phyloP scores from a whole-genome alignment of 2,329 filamentous ascomycete genomes.

The Neofusicoccum parvum region DNA sequence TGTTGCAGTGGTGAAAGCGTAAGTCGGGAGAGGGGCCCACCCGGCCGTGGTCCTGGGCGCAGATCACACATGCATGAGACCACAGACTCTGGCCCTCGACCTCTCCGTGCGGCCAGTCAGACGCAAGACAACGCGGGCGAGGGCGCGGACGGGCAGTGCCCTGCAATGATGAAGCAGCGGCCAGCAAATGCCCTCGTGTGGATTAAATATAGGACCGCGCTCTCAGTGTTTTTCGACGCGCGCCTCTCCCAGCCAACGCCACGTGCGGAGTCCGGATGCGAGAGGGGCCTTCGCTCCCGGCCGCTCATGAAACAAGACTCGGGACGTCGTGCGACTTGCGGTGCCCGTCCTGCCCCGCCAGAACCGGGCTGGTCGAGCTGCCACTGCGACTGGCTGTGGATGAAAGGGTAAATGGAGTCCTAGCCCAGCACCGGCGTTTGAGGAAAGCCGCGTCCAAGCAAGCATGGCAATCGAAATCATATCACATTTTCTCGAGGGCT shows the following conservation, averaged over 20 bases:
- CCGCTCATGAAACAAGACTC: not conserved
- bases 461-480: not conserved
- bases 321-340: not conserved
- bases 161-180: not conserved
- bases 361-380: not conserved
- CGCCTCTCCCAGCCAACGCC: not conserved
- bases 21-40: too few species aligned
- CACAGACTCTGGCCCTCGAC: not conserved
- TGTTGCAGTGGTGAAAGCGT: not conserved
- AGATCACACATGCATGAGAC: slow-evolving; percentile 15
- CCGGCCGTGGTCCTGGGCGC: slow-evolving; percentile 1
- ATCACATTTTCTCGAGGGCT: not conserved
- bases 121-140: not conserved
- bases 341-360: not conserved
- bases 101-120: not conserved
- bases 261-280: not conserved
- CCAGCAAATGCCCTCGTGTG: not conserved
- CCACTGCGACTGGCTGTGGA: too few species aligned
- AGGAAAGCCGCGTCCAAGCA: not conserved
- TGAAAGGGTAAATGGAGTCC: not conserved
- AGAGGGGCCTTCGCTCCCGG: too few species aligned
- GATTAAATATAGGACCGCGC: not conserved
- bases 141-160: not conserved
- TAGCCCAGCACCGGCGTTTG: not conserved
- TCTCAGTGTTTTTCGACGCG: too few species aligned